Base-by-base conservation (phyloP, 1,284 basidiomycete species). In the Inonotus obliquus region DNA sequence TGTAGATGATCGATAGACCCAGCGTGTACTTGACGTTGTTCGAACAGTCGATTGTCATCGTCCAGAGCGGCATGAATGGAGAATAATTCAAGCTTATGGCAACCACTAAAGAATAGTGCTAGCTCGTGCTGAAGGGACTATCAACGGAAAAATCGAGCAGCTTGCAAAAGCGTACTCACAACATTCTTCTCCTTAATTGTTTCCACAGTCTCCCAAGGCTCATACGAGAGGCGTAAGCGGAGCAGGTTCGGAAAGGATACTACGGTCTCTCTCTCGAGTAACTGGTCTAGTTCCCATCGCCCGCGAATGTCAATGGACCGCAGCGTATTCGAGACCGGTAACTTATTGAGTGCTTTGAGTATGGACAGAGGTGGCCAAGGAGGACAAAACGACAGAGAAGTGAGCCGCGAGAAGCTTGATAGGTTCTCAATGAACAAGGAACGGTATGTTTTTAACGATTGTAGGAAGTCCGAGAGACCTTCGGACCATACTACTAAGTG, bases 1-100 rank as follows among this genome's bases (percentile, higher is more conserved):
- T 38, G 17, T 25, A 62, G 32, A 14, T 62, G 61, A 13, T 44
- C 38, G n/a, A 62, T 7, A n/a, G 56, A 62, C 3, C 23, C 35
- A 11, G 14, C 27, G 35, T 62, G 61, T 17, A 29, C 37, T 11
- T n/a, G 5, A 25, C 11, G 32, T 48, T 53, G 55, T 14, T 21
- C 19, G 14, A 29, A 14, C 9, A 57, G 57, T 21, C 23, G 21
- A 25, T 7, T 7, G 14, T 7, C 19, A 39, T 35, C n/a, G 45
- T 62, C 61, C 17, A 62, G 38, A 7, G 55, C 39, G 4, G 23
- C 38, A 23, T 58, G 61, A 25, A 57, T 44, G 3, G 61, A 62
- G 19, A 62, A 23, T 11, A 54, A 27, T 45, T 44, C 44, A 10
- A 62, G 41, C 13, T 58, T 53, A 10, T 9, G 11, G 2, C 29